A percentile compares a stretch with the other conserved stretches of the same genome.
Evolutionary conservation across 257 asterid species (phyloP).

Genomic region (Gardenia jasminoides): DNA sequence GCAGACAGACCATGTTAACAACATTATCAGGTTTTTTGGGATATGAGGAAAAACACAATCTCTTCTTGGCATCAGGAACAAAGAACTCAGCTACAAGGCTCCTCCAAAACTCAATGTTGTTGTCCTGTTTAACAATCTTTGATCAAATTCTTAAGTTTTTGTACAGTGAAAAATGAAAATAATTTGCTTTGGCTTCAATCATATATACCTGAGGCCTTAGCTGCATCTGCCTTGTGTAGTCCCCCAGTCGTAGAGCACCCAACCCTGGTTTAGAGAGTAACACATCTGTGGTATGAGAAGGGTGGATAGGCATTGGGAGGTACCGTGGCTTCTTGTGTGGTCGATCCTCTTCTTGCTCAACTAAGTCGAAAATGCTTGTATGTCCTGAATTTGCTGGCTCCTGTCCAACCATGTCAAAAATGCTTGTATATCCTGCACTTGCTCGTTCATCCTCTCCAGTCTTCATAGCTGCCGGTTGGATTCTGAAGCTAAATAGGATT

Average conservation of each 20-base stretch:
- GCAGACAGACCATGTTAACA: constrained; percentile 24
- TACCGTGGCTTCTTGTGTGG: background rate
- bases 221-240: constrained; percentile 24
- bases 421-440: too few relatives aligned
- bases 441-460: too few relatives aligned
- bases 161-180: background rate
- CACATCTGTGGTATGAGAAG: background rate
- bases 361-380: too few relatives aligned
- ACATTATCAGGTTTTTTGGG: constrained; percentile 2
- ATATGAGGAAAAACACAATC: constrained; percentile 30
- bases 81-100: constrained; percentile 29
- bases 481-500: too few relatives aligned
- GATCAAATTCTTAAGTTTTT: background rate
- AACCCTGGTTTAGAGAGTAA: constrained; percentile 17
- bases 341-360: background rate
- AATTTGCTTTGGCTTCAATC: background rate
- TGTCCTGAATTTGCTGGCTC: too few relatives aligned
- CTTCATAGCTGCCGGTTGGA: too few relatives aligned
- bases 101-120: constrained; percentile 34
- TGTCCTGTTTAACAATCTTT: constrained; percentile 25
- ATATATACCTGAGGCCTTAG: constrained; percentile 27
- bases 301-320: background rate
- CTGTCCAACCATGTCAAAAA: too few relatives aligned
- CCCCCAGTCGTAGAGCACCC: constrained; percentile 21
- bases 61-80: constrained; percentile 33